Base-by-base conservation (phyloP, 345 rosid genomes). In the Linum lewisii region DNA sequence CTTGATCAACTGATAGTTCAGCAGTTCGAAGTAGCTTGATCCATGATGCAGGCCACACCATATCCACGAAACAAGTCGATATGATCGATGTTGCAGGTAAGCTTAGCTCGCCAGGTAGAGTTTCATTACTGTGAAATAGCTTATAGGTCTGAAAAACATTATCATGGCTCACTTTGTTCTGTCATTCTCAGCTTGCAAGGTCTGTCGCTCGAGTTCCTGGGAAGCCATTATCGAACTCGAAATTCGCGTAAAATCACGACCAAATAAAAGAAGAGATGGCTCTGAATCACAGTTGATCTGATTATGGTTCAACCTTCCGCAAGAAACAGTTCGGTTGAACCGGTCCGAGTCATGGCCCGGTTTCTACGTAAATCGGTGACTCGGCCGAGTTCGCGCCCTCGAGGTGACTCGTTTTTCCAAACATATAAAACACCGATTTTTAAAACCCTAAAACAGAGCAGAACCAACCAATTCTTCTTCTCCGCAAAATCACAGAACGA, bases 11-110 rank as follows among this genome's bases (percentile, higher is more conserved):
- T 67, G 71, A 63, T 9, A 77, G 81, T 68, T 81, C 78, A 38
- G 83, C 59, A 50, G 98, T 68, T 92, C 98, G 84, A 88, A 65
- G 75, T 83, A 88, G 80, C 98, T 92, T 11, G 95, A 88, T 1
- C 99, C 97, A 49, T 88, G 97, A 65, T 88, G 99, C 70, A 93
- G 69, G 45, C 98, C 96, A 24, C 83, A 81, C 45, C 88, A 92
- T 69, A 95, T 93, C 71, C 44, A 65, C 6, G 16, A 64, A 61
- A 54, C 60, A 49, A 59, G 15, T 50, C 24, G 20, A 7, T 23
- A 2, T 18, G 20, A 49, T 4, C 1, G 34, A 23, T 38, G 8
- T n/a, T 22, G 34, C 20, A 26, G 38, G 18, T 5, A 23, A 54
- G 7, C 36, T 6, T 6, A 56, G 2, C 34, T 59, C 25, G 44